phyloP scores from a whole-genome alignment of 345 rosid species.

The Bruguiera sexangula region DNA sequence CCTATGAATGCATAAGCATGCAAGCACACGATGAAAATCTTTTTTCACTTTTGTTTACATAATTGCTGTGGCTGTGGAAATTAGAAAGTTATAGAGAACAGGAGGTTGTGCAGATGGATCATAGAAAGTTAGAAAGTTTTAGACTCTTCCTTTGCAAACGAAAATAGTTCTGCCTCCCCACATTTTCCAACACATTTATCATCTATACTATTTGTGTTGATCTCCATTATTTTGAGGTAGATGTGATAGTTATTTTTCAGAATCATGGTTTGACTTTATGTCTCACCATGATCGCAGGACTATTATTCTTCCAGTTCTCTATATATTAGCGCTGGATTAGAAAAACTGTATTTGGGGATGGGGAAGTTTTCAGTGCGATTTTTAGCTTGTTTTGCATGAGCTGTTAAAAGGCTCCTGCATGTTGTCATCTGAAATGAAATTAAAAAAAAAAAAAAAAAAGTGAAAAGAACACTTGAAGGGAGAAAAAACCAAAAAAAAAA shows the following conservation, averaged over 20 bases:
- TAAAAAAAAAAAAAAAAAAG: background rate
- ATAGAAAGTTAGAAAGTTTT: too few species aligned
- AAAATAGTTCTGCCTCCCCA: too few species aligned
- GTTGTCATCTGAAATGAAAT: background rate
- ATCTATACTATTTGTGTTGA: background rate
- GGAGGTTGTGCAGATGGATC: too few species aligned
- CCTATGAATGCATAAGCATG: background rate
- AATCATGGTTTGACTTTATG: conserved; percentile 55
- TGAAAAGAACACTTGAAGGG: conserved; percentile 10
- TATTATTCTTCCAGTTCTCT: conserved; percentile 54
- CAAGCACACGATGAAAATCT: background rate
- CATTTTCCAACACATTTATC: too few species aligned
- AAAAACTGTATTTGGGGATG: conserved; percentile 39
- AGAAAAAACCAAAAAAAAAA: conserved; percentile 6
- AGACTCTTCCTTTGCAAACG: too few species aligned
- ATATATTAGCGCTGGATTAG: conserved; percentile 46
- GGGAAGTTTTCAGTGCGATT: conserved; percentile 29
- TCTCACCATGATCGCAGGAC: conserved; percentile 81
- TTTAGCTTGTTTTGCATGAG: conserved; percentile 27
- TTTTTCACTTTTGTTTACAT: too few species aligned
- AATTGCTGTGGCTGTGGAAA: too few species aligned
- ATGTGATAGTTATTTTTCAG: conserved; percentile 22
- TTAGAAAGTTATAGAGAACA: too few species aligned
- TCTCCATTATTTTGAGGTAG: conserved; percentile 28
- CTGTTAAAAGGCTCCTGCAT: conserved; percentile 13